phyloP scores from a whole-genome alignment of 768 basidiomycete species.

The Lactifluus hygrophoroides region DNA sequence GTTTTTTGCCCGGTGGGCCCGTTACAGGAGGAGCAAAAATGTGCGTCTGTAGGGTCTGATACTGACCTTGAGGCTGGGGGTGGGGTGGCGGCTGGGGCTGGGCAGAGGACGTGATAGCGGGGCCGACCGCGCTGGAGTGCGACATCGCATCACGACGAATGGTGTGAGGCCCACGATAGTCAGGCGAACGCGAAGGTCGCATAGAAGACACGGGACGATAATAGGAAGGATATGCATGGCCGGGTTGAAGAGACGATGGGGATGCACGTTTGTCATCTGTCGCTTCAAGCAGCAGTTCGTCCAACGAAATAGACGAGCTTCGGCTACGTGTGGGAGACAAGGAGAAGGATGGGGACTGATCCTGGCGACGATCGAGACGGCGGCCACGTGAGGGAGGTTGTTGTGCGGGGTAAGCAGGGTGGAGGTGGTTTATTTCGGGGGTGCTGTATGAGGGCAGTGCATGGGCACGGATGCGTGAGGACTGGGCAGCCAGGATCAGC shows the following conservation, averaged over 20 bases:
- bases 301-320: conserved; percentile 32
- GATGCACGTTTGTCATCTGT: conserved; percentile 32
- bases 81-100: conserved; percentile 21
- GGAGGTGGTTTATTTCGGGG: conserved; percentile 20
- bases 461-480: conserved; percentile 23
- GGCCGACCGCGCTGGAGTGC: not conserved
- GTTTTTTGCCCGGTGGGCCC: conserved; percentile 63
- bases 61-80: conserved; percentile 29
- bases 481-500: conserved; percentile 3
- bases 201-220: conserved; percentile 13
- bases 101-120: conserved; percentile 15
- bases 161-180: conserved; percentile 8
- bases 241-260: conserved; percentile 14
- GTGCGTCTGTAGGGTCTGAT: conserved; percentile 50
- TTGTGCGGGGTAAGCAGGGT: conserved; percentile 24
- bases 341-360: conserved; percentile 24
- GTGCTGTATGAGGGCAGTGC: conserved; percentile 20
- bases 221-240: conserved; percentile 25
- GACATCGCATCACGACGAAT: conserved; percentile 6
- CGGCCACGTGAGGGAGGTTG: conserved; percentile 21
- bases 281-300: conserved; percentile 41
- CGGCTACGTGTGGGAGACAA: conserved; percentile 31
- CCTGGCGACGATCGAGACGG: conserved; percentile 18
- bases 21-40: conserved; percentile 68
- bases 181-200: conserved; percentile 11